Conservation (phyloP, 768 basidiomycete species). For the Podaxis mareebaensis region DNA sequence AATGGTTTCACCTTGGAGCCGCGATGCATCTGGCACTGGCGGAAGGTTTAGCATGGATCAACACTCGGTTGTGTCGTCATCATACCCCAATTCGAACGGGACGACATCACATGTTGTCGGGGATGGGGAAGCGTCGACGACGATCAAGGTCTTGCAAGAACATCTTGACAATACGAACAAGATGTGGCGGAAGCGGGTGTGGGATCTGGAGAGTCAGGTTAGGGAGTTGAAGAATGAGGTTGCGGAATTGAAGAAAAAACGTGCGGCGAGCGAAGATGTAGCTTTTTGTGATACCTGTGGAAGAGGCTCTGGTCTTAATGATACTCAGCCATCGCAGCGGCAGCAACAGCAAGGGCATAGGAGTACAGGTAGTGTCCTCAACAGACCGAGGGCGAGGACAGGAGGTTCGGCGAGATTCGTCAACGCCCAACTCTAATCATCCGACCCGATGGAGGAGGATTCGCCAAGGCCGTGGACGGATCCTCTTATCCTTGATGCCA, state of each 20-base stretch:
- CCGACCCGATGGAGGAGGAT: constrained; percentile 9
- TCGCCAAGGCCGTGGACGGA: not conserved
- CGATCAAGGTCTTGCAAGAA: constrained; percentile 58
- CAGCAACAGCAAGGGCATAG: not conserved
- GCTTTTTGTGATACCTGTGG: constrained; percentile 64
- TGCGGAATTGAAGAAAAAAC: constrained; percentile 43
- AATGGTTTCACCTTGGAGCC: constrained; percentile 17
- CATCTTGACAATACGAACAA: constrained; percentile 57
- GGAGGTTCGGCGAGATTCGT: constrained; percentile 65
- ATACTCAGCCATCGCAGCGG: not conserved
- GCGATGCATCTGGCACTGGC: not conserved
- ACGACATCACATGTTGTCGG: not conserved
- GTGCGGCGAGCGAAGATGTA: constrained; percentile 29
- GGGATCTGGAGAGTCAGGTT: constrained; percentile 76
- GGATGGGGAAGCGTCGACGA: constrained; percentile 23
- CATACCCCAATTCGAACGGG: not conserved
- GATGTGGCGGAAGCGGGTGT: constrained; percentile 71
- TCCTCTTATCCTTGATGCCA: not conserved
- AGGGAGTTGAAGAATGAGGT: constrained; percentile 71
- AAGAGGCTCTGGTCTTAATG: constrained; percentile 23
- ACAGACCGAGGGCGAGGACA: constrained; percentile 69
- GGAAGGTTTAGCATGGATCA: constrained; percentile 6
- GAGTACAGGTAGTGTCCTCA: constrained; percentile 42
- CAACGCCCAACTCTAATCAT: constrained; percentile 40
- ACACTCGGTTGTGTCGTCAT: constrained; percentile 1